phyloP scores from a whole-genome alignment of 1,139 yeast species.

The Pichia sp. region DNA sequence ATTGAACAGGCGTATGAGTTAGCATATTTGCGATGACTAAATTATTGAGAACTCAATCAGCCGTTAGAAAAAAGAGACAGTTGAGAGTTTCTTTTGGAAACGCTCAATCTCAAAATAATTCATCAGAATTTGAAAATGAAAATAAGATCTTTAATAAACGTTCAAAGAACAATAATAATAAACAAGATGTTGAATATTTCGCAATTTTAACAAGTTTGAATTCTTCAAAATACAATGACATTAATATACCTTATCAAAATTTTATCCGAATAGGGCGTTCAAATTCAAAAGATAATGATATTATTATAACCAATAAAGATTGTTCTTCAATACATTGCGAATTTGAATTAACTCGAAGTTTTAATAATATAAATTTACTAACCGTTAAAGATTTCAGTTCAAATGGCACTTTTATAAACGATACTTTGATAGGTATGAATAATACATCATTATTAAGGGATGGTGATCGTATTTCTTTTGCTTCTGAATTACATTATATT shows the following conservation, averaged over 20 bases:
- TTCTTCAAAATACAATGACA: slow-evolving; percentile 1
- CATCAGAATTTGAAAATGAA: too few species aligned
- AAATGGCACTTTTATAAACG: slow-evolving; percentile 65
- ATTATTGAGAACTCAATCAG: too few species aligned
- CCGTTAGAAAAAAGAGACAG: slow-evolving; percentile 1
- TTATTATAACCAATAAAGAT: slow-evolving; percentile 50
- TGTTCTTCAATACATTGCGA: slow-evolving; percentile 65
- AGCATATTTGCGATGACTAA: too few species aligned
- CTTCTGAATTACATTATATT: slow-evolving; percentile 51
- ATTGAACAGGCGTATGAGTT: too few species aligned
- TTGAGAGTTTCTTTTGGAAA: slow-evolving; percentile 6
- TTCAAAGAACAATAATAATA: background rate
- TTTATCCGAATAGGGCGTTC: slow-evolving; percentile 47
- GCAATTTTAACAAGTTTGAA: slow-evolving; percentile 9
- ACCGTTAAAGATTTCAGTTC: slow-evolving; percentile 55
- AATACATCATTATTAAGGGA: slow-evolving; percentile 46
- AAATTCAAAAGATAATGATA: slow-evolving; percentile 44
- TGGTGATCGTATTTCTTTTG: slow-evolving; percentile 62
- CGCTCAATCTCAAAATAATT: too few species aligned
- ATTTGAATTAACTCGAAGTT: slow-evolving; percentile 31
- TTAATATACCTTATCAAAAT: slow-evolving; percentile 8
- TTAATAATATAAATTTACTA: slow-evolving; percentile 34
- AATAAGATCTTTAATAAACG: background rate
- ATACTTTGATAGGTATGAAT: slow-evolving; percentile 44
- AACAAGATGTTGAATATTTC: background rate